A percentile compares a stretch with the other conserved stretches of the same genome.
These are phyloP conservation scores for Hanseniaspora pseudoguilliermondii DNA, from an alignment of 805 yeast species.

Conservation along the genomic window DNA sequence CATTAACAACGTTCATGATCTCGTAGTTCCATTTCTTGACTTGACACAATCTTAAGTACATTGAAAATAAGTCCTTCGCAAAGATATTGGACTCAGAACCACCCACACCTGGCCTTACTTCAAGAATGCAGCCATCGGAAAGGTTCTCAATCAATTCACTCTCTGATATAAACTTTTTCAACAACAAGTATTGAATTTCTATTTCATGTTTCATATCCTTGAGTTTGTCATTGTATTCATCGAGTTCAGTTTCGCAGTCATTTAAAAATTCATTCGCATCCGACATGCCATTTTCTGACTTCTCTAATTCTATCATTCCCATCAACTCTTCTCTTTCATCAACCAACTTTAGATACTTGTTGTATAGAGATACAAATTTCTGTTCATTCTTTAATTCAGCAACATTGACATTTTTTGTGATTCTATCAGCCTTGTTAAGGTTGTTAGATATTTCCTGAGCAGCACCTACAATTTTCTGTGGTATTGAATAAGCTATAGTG, in stretches of 20 bases:
- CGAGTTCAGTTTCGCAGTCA: slow-evolving; percentile 55
- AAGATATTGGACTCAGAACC: slow-evolving; percentile 88
- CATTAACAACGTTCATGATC: slow-evolving; percentile 43
- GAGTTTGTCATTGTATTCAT: slow-evolving; percentile 34
- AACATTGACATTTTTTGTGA: neutral
- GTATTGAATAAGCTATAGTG: neutral
- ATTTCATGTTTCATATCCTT: slow-evolving; percentile 28
- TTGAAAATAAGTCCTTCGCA: slow-evolving; percentile 61
- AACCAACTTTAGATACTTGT: neutral
- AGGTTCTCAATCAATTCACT: slow-evolving; percentile 1
- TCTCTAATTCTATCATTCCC: slow-evolving; percentile 35
- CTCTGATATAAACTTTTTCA: slow-evolving; percentile 64
- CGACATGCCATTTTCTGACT: slow-evolving; percentile 24
- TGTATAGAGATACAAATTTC: neutral
- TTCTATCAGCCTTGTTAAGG: neutral
- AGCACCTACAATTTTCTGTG: neutral
- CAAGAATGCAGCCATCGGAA: slow-evolving; percentile 59
- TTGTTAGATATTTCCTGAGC: neutral
- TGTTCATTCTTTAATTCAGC: neutral
- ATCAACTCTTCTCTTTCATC: slow-evolving; percentile 14
- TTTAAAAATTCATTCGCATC: slow-evolving; percentile 25
- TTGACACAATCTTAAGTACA: slow-evolving; percentile 68
- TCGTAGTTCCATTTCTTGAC: slow-evolving; percentile 53
- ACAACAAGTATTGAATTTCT: slow-evolving; percentile 51
- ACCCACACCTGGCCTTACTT: slow-evolving; percentile 90